Evolutionary conservation across 2,329 filamentous ascomycete species (phyloP).

Genomic region (Alternaria solani): DNA sequence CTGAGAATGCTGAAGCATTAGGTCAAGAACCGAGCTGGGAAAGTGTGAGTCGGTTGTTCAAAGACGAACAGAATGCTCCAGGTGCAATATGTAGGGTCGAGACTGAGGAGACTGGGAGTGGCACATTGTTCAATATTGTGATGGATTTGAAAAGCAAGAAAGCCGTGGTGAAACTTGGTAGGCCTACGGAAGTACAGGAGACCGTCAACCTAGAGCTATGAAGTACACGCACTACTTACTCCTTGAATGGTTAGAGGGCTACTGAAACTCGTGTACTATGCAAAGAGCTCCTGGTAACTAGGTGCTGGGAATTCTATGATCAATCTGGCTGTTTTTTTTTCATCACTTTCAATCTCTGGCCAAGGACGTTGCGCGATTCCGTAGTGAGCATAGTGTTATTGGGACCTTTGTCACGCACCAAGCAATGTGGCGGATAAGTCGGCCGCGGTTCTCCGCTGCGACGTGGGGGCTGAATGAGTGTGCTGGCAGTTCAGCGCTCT

Average conservation of each 20-base stretch:
- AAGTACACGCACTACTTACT: not conserved
- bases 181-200: slow-evolving; percentile 43
- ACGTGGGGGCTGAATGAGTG: not conserved
- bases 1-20: slow-evolving; percentile 37
- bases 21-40: slow-evolving; percentile 36
- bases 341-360: not conserved
- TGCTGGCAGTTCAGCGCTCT: slow-evolving; percentile 1
- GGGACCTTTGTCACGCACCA: not conserved
- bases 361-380: no score
- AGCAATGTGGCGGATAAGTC: not conserved
- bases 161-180: slow-evolving; percentile 41
- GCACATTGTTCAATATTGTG: slow-evolving; percentile 49
- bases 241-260: not conserved
- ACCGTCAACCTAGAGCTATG: slow-evolving; percentile 32
- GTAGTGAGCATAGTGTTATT: not conserved
- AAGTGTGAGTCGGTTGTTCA: slow-evolving; percentile 48
- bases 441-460: not conserved
- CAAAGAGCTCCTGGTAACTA: not conserved
- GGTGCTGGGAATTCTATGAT: not conserved
- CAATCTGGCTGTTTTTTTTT: not conserved
- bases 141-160: slow-evolving; percentile 47
- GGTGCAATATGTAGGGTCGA: slow-evolving; percentile 42
- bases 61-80: slow-evolving; percentile 53
- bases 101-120: slow-evolving; percentile 38
- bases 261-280: not conserved